Evolutionary conservation across 2,329 filamentous ascomycete genomes (phyloP), one percentile per base, ranked within the genome.

Genomic region (Teratosphaeria viscida): DNA sequence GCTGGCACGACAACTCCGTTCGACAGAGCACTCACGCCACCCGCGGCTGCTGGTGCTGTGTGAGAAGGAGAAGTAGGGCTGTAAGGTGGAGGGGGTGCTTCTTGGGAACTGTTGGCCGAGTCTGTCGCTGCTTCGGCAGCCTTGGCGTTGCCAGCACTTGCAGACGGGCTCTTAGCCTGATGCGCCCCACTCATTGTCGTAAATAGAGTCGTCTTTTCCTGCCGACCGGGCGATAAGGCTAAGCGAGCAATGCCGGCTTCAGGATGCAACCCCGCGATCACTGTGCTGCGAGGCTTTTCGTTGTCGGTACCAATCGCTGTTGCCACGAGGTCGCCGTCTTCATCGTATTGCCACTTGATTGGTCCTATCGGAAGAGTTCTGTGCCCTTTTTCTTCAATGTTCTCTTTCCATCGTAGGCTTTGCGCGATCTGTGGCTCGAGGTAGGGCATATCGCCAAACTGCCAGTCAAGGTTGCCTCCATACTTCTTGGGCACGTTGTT

Each of bases 401-500:
- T 64, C 52, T 67, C 62, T 57, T 69, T 71, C 77, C 78, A 80
- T 34, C 73, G 68, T 37, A 80, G 65, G 11, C 67, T 68, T 6
- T 71, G 63, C n/a, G 73, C 71, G 43, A 80, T 78, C 12, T 65
- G 68, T 0, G 76, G 74, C 60, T 96, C 92, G n/a, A 92, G 75
- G 57, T 84, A 81, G 6, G 88, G 86, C 74, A 86, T 78, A 62
- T 89, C 83, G 58, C 90, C 90, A 76, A 88, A 96, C 56, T 82
- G 76, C 77, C 88, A 96, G 27, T 95, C 87, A 8, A 96, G 82
- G 64, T 90, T 82, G 53, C 92, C 92, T 61, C 92, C 92, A 71
- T 96, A 97, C 72, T 87, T 85, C 73, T 89, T 91, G 19, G 92
- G 92, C 63, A 97, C 92, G 74, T 92, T 89, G 57, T 83, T 80